These are phyloP conservation scores for Teunomyces lycoperdinae DNA, from an alignment of 805 yeast species.

Conservation along the genomic window DNA sequence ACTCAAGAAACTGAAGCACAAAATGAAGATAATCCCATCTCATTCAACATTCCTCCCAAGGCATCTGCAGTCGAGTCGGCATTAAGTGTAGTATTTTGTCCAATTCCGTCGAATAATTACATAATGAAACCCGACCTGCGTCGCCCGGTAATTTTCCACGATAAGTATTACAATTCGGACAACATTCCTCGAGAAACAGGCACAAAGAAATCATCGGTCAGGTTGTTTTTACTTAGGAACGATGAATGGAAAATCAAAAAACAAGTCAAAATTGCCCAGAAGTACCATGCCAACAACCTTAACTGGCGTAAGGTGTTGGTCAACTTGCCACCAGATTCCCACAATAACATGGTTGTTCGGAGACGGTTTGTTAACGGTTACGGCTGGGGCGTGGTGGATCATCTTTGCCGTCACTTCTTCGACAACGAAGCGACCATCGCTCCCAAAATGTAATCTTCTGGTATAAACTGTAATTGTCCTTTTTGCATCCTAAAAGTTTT, in stretches of 20 bases:
- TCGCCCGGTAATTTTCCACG: constrained; percentile 41
- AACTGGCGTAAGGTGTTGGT: constrained; percentile 47
- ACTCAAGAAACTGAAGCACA: not conserved
- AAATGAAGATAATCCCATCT: not conserved
- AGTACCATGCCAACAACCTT: constrained; percentile 35
- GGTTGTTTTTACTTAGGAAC: constrained; percentile 21
- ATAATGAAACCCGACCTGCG: constrained; percentile 33
- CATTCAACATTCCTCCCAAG: constrained; percentile 42
- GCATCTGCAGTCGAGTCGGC: constrained; percentile 45
- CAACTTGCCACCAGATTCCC: constrained; percentile 45
- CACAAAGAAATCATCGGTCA: constrained; percentile 1
- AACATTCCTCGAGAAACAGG: constrained; percentile 22
- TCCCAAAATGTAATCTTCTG: not conserved
- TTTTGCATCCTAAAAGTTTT: not conserved
- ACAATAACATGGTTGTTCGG: constrained; percentile 43
- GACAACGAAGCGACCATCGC: constrained; percentile 3
- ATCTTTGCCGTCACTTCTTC: constrained; percentile 30
- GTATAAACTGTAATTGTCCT: not conserved
- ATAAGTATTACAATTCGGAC: constrained; percentile 35
- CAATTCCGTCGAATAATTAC: constrained; percentile 34
- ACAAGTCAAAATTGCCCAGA: constrained; percentile 41
- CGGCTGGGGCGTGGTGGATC: constrained; percentile 48
- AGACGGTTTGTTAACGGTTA: constrained; percentile 44
- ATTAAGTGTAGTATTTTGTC: constrained; percentile 36
- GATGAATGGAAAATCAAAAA: constrained; percentile 35